Evolutionary conservation across 2,329 filamentous ascomycete genomes (phyloP).

Genomic region (Ceratocystis smalleyi): DNA sequence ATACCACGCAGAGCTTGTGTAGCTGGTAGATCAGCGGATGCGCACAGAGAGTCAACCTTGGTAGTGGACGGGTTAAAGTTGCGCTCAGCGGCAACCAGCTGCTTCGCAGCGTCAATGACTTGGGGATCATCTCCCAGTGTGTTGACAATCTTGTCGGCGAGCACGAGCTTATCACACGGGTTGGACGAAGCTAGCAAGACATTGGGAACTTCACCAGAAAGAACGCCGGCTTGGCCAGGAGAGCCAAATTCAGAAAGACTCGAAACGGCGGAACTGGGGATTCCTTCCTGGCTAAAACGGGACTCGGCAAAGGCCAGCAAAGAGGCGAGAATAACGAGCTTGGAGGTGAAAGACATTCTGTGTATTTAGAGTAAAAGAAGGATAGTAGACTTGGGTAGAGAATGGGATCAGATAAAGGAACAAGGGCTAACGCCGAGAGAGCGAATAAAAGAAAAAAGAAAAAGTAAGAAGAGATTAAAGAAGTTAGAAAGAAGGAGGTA

Average conservation of each 20-base stretch:
- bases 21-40: conserved; percentile 44
- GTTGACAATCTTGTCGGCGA: conserved; percentile 48
- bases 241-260: conserved; percentile 39
- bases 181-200: conserved; percentile 49
- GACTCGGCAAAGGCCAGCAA: conserved; percentile 33
- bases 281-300: conserved; percentile 49
- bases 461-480: conserved; percentile 21
- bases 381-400: not conserved
- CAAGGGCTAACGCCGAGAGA: conserved; percentile 23
- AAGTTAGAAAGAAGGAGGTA: conserved; percentile 17
- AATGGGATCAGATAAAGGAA: not conserved
- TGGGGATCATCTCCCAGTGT: conserved; percentile 43
- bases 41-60: conserved; percentile 46
- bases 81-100: conserved; percentile 45
- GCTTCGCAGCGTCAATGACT: conserved; percentile 45
- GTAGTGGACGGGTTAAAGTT: conserved; percentile 56
- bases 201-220: conserved; percentile 45
- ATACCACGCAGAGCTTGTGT: conserved; percentile 48
- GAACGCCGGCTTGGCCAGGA: conserved; percentile 45
- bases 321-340: conserved; percentile 27
- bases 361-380: conserved; percentile 1
- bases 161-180: conserved; percentile 50
- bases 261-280: conserved; percentile 38
- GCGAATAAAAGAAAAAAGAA: conserved; percentile 25
- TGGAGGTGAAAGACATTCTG: conserved; percentile 29